A percentile compares a stretch with the other conserved stretches of the same genome.
These are phyloP conservation scores for Pholiota molesta DNA, from an alignment of 768 basidiomycete species.

Conservation along the genomic window DNA sequence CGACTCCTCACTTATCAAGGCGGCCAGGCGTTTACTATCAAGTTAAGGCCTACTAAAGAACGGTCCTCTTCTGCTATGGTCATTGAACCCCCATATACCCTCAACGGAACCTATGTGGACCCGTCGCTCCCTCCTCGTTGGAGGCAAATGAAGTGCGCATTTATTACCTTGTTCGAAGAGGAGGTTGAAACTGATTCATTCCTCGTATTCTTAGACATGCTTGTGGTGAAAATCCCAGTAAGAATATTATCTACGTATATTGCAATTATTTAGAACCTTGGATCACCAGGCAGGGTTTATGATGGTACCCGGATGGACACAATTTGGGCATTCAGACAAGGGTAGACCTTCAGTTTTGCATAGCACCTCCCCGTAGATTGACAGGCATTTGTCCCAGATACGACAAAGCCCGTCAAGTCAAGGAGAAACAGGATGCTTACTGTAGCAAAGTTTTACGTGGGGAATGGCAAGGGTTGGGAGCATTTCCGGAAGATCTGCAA, in stretches of 20 bases:
- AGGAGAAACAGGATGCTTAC: slow-evolving; percentile 64
- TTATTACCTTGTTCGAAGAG: not conserved
- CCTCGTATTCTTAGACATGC: slow-evolving; percentile 38
- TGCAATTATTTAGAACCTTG: slow-evolving; percentile 5
- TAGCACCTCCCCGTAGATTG: slow-evolving; percentile 29
- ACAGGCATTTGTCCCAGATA: slow-evolving; percentile 37
- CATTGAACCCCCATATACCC: slow-evolving; percentile 67
- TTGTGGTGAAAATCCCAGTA: slow-evolving; percentile 62
- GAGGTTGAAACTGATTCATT: slow-evolving; percentile 2
- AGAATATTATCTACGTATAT: slow-evolving; percentile 14
- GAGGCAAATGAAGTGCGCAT: slow-evolving; percentile 73
- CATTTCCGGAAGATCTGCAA: slow-evolving; percentile 68
- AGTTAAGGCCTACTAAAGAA: slow-evolving; percentile 72
- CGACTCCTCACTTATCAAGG: slow-evolving; percentile 37
- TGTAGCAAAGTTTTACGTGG: slow-evolving; percentile 54
- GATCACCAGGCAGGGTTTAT: slow-evolving; percentile 44
- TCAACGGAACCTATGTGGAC: slow-evolving; percentile 46
- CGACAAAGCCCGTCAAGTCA: slow-evolving; percentile 63
- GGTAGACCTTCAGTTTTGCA: slow-evolving; percentile 32
- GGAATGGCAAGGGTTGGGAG: slow-evolving; percentile 50
- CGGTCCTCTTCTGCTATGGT: slow-evolving; percentile 75
- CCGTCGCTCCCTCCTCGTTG: slow-evolving; percentile 50
- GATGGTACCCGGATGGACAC: slow-evolving; percentile 63
- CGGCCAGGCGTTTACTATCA: slow-evolving; percentile 85
- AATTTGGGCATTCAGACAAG: slow-evolving; percentile 64